Percentiles rank a stretch among this genome's conserved stretches.
Evolutionary conservation across 1,284 basidiomycete species (phyloP).

Genomic region (Cryptococcus sp.): DNA sequence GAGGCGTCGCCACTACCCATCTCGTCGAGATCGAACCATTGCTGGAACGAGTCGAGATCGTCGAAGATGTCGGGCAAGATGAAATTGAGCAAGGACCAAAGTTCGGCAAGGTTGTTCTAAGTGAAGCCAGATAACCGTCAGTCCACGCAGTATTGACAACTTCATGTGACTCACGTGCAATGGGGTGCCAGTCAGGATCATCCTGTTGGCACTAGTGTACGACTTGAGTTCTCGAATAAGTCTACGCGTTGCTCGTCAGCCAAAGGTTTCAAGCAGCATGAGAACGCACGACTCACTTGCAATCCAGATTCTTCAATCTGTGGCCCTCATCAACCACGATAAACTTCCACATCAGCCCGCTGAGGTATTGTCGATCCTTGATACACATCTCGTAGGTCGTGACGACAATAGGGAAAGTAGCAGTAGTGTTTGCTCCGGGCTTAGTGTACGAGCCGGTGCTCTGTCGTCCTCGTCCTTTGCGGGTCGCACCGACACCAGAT

Average conservation of each 20-base stretch:
- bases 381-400: conserved; percentile 96
- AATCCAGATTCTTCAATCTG: conserved; percentile 88
- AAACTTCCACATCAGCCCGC: conserved; percentile 80
- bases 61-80: conserved; percentile 90
- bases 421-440: conserved; percentile 34
- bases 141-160: background rate
- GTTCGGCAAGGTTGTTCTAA: conserved; percentile 88
- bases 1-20: conserved; percentile 29
- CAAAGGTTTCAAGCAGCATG: background rate
- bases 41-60: conserved; percentile 85
- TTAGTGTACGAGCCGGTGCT: conserved; percentile 19
- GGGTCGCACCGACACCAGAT: conserved; percentile 26
- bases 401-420: conserved; percentile 59
- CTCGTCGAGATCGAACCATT: conserved; percentile 66
- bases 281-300: conserved; percentile 57
- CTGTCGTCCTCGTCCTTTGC: conserved; percentile 25
- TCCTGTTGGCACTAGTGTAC: conserved; percentile 78
- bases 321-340: conserved; percentile 97
- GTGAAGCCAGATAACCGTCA: conserved; percentile 1
- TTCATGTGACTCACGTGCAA: conserved; percentile 66
- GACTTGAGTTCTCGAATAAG: conserved; percentile 89
- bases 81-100: conserved; percentile 95
- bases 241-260: conserved; percentile 31
- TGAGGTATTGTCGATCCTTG: conserved; percentile 69
- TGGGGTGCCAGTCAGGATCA: conserved; percentile 92